These are phyloP conservation scores for Strobilomyces echinocephalus DNA, from an alignment of 768 basidiomycete species.

Conservation along the genomic window DNA sequence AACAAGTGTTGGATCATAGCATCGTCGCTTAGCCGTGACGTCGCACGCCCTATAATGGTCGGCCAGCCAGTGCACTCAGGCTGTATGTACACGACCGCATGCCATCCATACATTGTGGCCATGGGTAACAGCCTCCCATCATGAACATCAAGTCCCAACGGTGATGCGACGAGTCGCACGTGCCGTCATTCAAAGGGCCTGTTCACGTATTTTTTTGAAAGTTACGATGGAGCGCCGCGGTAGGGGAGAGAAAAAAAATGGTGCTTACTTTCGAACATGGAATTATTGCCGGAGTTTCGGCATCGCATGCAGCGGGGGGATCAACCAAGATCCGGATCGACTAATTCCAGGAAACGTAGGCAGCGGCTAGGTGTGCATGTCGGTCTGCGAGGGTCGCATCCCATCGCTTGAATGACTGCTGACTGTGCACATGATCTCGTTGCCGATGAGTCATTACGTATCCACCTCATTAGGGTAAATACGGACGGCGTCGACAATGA, in stretches of 20 bases:
- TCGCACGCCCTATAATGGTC: not conserved
- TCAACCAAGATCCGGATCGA: not conserved
- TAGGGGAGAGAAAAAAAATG: not conserved
- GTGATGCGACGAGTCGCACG: not conserved
- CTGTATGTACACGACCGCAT: too few relatives aligned
- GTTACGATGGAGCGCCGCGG: not conserved
- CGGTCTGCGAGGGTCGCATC: too few relatives aligned
- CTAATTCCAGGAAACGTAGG: not conserved
- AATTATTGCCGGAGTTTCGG: not conserved
- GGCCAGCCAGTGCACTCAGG: not conserved
- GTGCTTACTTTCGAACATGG: not conserved
- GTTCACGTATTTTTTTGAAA: not conserved
- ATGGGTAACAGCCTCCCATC: too few relatives aligned
- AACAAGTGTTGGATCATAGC: not conserved
- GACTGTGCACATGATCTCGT: too few relatives aligned
- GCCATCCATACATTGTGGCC: not conserved
- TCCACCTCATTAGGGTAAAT: not conserved
- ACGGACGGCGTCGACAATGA: not conserved
- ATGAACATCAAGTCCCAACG: not conserved
- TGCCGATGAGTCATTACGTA: not conserved
- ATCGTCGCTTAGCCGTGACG: not conserved
- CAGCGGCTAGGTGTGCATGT: not conserved
- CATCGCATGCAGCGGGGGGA: not conserved
- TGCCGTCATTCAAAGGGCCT: too few relatives aligned
- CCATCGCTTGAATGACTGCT: too few relatives aligned